Conservation (phyloP, 2,329 filamentous ascomycete species). For the Fusarium buharicum region DNA sequence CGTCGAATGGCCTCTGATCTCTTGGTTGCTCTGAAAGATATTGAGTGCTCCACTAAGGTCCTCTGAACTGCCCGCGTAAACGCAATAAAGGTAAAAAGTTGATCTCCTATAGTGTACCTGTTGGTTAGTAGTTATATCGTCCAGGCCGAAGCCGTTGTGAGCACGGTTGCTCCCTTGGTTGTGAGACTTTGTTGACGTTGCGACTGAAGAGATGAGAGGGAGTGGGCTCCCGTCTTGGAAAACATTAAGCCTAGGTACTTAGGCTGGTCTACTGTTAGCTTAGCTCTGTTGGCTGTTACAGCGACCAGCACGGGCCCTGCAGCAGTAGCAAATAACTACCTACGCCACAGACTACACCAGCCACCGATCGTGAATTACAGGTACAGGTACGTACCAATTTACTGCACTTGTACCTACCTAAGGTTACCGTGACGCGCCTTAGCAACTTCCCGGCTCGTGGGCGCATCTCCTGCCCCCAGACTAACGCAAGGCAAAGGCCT, state of each 20-base stretch:
- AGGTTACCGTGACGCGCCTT: constrained; percentile 44
- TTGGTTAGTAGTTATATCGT: constrained; percentile 48
- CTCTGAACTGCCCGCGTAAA: constrained; percentile 1
- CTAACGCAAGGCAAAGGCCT: constrained; percentile 29
- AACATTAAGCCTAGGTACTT: constrained; percentile 34
- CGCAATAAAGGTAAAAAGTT: background rate
- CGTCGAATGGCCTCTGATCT: constrained; percentile 5
- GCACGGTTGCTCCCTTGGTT: constrained; percentile 46
- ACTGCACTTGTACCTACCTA: constrained; percentile 15
- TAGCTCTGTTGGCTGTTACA: constrained; percentile 37
- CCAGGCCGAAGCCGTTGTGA: constrained; percentile 49
- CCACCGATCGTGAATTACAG: constrained; percentile 35
- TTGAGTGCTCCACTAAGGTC: background rate
- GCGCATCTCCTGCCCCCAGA: constrained; percentile 35
- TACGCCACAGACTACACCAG: constrained; percentile 17
- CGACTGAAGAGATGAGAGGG: constrained; percentile 29
- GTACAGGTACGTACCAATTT: constrained; percentile 11
- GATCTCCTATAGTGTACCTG: constrained; percentile 9
- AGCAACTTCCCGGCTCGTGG: constrained; percentile 38
- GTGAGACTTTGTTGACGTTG: constrained; percentile 50
- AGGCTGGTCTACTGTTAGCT: constrained; percentile 16
- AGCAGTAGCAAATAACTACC: background rate
- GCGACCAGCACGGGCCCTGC: constrained; percentile 36
- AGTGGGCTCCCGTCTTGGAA: constrained; percentile 35
- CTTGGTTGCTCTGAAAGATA: constrained; percentile 14